Percentiles rank a stretch among this genome's conserved stretches.
phyloP scores from a whole-genome alignment of 2,329 filamentous ascomycete species.

The Venturia carpophila region DNA sequence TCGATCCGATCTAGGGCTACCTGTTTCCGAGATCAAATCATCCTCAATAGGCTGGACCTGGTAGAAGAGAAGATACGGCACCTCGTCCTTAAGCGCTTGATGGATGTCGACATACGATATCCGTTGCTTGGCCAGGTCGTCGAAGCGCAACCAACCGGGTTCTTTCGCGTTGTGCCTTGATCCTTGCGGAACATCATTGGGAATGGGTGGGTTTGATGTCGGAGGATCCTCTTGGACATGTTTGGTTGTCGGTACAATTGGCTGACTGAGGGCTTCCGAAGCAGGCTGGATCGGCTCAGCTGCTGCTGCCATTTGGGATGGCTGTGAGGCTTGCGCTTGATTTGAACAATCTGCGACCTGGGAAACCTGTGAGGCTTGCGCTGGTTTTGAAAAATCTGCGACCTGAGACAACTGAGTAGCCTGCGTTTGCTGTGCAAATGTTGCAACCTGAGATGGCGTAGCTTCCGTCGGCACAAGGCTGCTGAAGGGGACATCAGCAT shows the following conservation, averaged over 20 bases:
- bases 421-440: slow-evolving; percentile 7
- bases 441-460: slow-evolving; percentile 23
- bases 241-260: not conserved
- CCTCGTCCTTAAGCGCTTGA: slow-evolving; percentile 71
- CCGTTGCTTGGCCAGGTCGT: slow-evolving; percentile 69
- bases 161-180: slow-evolving; percentile 49
- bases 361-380: slow-evolving; percentile 16
- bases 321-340: not conserved
- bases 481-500: slow-evolving; percentile 38
- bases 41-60: slow-evolving; percentile 85
- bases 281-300: not conserved
- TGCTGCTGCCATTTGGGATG: not conserved
- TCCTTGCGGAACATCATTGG: slow-evolving; percentile 47
- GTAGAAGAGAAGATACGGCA: slow-evolving; percentile 91
- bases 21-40: slow-evolving; percentile 36
- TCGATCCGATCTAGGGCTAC: slow-evolving; percentile 14
- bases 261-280: slow-evolving; percentile 22
- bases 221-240: not conserved
- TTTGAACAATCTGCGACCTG: slow-evolving; percentile 20
- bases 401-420: not conserved
- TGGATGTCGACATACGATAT: slow-evolving; percentile 73
- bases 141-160: slow-evolving; percentile 72
- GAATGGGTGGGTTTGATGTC: not conserved
- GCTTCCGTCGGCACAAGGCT: slow-evolving; percentile 20
- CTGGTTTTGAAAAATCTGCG: not conserved